Evolutionary conservation across 805 yeast species (phyloP).

Genomic region (Blastobotrys mokoenaii): DNA sequence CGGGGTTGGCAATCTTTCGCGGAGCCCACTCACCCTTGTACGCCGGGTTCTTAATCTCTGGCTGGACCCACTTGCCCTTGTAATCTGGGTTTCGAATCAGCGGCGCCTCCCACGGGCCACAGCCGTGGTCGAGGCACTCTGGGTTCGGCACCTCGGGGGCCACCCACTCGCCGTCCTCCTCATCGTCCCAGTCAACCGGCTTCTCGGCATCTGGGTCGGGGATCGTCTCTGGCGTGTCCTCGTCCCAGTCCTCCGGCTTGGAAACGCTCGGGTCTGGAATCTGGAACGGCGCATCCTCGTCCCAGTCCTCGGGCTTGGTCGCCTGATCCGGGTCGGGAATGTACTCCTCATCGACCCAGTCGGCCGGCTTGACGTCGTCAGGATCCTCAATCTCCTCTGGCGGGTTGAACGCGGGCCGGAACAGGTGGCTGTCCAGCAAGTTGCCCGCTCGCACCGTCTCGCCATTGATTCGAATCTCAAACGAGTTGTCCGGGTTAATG

Average conservation of each 20-base stretch:
- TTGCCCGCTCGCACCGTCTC: constrained; percentile 63
- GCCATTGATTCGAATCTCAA: constrained; percentile 79
- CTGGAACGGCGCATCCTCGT: constrained; percentile 53
- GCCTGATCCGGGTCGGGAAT: constrained; percentile 63
- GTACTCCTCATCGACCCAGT: constrained; percentile 67
- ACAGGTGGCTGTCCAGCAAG: constrained; percentile 44
- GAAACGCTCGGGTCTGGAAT: constrained; percentile 60
- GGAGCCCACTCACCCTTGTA: constrained; percentile 78
- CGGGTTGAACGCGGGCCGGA: constrained; percentile 61
- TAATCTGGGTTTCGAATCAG: constrained; percentile 57
- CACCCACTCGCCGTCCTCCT: constrained; percentile 79
- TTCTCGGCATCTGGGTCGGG: constrained; percentile 57
- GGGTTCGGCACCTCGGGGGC: constrained; percentile 71
- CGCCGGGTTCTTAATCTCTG: constrained; percentile 60
- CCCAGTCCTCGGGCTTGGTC: constrained; percentile 78
- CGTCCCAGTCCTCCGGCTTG: constrained; percentile 80
- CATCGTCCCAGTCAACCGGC: constrained; percentile 84
- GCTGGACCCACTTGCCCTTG: constrained; percentile 73
- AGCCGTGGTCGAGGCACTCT: constrained; percentile 52
- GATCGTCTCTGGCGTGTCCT: constrained; percentile 46
- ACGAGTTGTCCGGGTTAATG: constrained; percentile 54
- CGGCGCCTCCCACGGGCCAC: constrained; percentile 77
- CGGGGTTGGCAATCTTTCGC: constrained; percentile 57
- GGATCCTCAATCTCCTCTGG: constrained; percentile 54
- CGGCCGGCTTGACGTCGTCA: constrained; percentile 56